These are phyloP conservation scores for Trapa bicornis DNA, from an alignment of 345 rosid genomes.

Conservation along the genomic window DNA sequence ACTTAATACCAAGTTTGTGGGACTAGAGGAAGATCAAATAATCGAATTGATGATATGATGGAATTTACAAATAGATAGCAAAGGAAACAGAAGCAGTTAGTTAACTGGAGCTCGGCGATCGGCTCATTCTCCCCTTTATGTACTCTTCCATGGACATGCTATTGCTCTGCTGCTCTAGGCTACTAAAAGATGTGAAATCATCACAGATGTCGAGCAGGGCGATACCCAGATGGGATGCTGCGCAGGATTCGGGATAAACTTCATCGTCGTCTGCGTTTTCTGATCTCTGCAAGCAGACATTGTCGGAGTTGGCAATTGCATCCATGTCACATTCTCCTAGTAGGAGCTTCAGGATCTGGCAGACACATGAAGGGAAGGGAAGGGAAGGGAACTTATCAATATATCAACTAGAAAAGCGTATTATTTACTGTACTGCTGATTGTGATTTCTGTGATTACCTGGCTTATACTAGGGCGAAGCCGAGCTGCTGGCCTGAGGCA, in stretches of 20 bases:
- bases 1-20: background rate
- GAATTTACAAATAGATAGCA: background rate
- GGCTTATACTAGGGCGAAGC: slow-evolving; percentile 62
- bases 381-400: background rate
- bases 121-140: slow-evolving; percentile 49
- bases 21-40: background rate
- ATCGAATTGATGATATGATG: background rate
- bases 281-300: slow-evolving; percentile 24
- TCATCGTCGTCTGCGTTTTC: slow-evolving; percentile 51
- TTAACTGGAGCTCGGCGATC: slow-evolving; percentile 50
- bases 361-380: background rate
- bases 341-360: slow-evolving; percentile 46
- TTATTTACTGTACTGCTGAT: too few species aligned
- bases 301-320: slow-evolving; percentile 13
- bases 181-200: slow-evolving; percentile 51
- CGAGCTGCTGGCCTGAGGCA: slow-evolving; percentile 63
- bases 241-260: slow-evolving; percentile 60
- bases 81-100: background rate
- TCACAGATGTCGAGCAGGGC: slow-evolving; percentile 65
- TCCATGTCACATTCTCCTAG: slow-evolving; percentile 33
- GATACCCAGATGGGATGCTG: slow-evolving; percentile 44
- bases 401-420: background rate
- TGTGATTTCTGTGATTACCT: slow-evolving; percentile 27
- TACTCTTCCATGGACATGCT: slow-evolving; percentile 34
- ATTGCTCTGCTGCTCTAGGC: slow-evolving; percentile 42